These are phyloP conservation scores for Trametes maxima DNA, from an alignment of 768 basidiomycete species.

Conservation along the genomic window DNA sequence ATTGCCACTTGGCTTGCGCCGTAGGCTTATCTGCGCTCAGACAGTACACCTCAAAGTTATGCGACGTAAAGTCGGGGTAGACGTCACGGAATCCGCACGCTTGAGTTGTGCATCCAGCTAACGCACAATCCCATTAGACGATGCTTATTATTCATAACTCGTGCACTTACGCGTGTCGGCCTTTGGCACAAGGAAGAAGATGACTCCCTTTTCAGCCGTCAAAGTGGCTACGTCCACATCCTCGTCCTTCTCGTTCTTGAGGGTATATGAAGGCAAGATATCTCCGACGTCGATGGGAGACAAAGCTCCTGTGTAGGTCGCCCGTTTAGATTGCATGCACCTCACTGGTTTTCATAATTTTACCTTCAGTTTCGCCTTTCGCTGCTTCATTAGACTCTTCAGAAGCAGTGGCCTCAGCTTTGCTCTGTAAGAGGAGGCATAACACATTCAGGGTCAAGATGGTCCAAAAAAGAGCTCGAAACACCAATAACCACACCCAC, in stretches of 20 bases:
- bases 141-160: neutral
- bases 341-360: neutral
- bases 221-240: slow-evolving; percentile 71
- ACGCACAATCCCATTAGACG: neutral
- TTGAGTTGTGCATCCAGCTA: slow-evolving; percentile 90
- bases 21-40: slow-evolving; percentile 76
- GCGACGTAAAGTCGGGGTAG: slow-evolving; percentile 71
- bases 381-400: slow-evolving; percentile 11
- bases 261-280: slow-evolving; percentile 64
- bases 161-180: slow-evolving; percentile 75
- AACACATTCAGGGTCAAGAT: neutral
- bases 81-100: slow-evolving; percentile 90
- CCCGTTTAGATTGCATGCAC: neutral
- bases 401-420: slow-evolving; percentile 11
- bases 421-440: slow-evolving; percentile 12
- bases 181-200: slow-evolving; percentile 84
- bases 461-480: neutral
- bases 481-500: slow-evolving; percentile 5
- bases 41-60: slow-evolving; percentile 78
- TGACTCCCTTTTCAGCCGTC: slow-evolving; percentile 68
- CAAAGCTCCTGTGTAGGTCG: slow-evolving; percentile 21
- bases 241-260: slow-evolving; percentile 86
- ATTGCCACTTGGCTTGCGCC: slow-evolving; percentile 84
- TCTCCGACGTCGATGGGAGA: slow-evolving; percentile 69
- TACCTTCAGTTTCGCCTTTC: slow-evolving; percentile 7